Evolutionary conservation across 1,284 basidiomycete species (phyloP), one percentile per base, ranked within the genome.

Genomic region (Tranzscheliella williamsii): DNA sequence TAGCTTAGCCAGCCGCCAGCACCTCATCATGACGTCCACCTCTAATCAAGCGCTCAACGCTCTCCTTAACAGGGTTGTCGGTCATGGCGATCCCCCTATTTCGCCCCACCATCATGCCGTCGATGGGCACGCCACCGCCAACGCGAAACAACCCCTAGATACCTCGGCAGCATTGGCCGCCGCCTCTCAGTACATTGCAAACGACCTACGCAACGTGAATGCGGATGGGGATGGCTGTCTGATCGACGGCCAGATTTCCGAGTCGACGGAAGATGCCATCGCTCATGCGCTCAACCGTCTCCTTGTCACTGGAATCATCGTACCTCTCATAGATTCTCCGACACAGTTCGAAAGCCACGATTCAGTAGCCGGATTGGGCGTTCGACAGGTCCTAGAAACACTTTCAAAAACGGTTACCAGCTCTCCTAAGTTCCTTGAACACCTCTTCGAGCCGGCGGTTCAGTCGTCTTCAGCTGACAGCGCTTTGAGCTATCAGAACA

Each of bases 371-470:
- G 30, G 27, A 21, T 43, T 58, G 16, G 43, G 43, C n/a, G 29
- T 58, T 12, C 32, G 38, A 17, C 61, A 55, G 32, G 55, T 45
- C 1, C 42, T 64, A 32, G 61, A 64, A 5, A 55, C 61, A 5
- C 24, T 64, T 13, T 45, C 46, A 13, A 36, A 33, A 4, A 45
- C 50, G 7, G 43, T 64, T 16, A 22, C 32, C 17, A 24, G 46
- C n/a, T 52, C 50, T n/a, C 61, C 61, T 12, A 64, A 64, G 29
- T 58, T 45, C 27, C 47, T 64, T 22, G 61, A 64, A 29, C 61
- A 64, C 20, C 38, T 64, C 18, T 64, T 64, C 33, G 51, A 41
- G 26, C 18, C 32, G 11, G 9, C 32, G 32, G 27, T 11, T 29
- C 11, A 29, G 11, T 29, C 27, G 9, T 29, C 27, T n/a, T n/a